Evolutionary conservation across 805 yeast genomes (phyloP).

Genomic region (Barnettozyma siamensis): DNA sequence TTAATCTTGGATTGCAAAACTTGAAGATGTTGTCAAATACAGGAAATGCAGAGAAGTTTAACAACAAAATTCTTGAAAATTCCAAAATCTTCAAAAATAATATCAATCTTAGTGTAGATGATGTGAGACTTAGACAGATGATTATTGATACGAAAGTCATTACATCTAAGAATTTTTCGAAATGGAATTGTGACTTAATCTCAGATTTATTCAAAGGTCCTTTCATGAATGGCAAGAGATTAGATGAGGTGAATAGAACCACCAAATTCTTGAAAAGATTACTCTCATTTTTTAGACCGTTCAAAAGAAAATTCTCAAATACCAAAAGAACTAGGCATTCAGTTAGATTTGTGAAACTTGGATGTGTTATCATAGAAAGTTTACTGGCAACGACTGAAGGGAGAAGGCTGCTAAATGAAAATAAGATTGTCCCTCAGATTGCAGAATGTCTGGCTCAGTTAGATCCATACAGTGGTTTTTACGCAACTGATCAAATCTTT

Average conservation of each 20-base stretch:
- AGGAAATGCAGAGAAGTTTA: background rate
- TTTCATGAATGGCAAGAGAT: conserved; percentile 56
- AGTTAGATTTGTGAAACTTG: conserved; percentile 59
- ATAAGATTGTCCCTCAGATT: conserved; percentile 79
- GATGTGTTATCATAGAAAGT: conserved; percentile 66
- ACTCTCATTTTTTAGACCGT: conserved; percentile 84
- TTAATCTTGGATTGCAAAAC: conserved; percentile 29
- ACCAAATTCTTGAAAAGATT: conserved; percentile 84
- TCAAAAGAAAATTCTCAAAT: conserved; percentile 72
- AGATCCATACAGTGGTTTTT: conserved; percentile 72
- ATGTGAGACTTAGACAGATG: conserved; percentile 57
- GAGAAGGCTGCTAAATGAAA: conserved; percentile 55
- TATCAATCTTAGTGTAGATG: conserved; percentile 37
- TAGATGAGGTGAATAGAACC: conserved; percentile 71
- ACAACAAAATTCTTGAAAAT: conserved; percentile 17
- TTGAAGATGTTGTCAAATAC: conserved; percentile 16
- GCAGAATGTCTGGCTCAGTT: conserved; percentile 85
- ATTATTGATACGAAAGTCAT: conserved; percentile 66
- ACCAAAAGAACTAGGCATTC: conserved; percentile 45
- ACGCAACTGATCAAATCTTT: conserved; percentile 69
- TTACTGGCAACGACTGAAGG: conserved; percentile 63
- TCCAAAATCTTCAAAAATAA: conserved; percentile 16
- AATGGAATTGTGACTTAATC: conserved; percentile 85
- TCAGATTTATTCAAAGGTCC: conserved; percentile 79
- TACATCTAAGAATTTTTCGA: conserved; percentile 68